Evolutionary conservation across 148 eudicot species (phyloP), one percentile per base, ranked within the genome.

Genomic region (Cornus florida): DNA sequence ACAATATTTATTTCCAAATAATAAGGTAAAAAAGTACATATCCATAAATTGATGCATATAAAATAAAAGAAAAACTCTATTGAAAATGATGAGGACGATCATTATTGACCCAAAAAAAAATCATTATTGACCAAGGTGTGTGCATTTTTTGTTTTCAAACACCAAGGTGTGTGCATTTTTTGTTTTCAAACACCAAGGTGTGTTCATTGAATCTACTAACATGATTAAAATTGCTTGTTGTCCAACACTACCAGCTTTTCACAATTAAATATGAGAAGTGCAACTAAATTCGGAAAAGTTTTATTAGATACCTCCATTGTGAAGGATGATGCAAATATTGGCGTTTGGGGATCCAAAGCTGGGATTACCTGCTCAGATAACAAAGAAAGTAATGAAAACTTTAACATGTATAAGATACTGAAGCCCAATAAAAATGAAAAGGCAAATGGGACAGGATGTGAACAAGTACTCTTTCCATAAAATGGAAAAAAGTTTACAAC

Each of bases 281-380:
- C 20, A 28, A 67, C 19, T 38, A 32, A 19, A 6, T n/a, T 69
- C 20, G 16, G 0, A 69, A 68, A 50, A 31, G 28, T 28, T 19
- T 50, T 16, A 60, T 66, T 53, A 43, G 66, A 71, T 79, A 95
- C 99, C 99, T 95, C 99, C 99, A 95, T 89, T 24, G 99, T 95
- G 85, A 95, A 95, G 71, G 99, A 95, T 59, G 99, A 93, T 77
- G 99, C 92, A 92, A 89, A 95, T 75, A 95, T 92, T 71, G 99
- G 99, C 41, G 99, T 95, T 71, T 72, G 86, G 62, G 93, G 56
- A 91, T 95, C 99, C 78, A 95, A 76, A 60, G 97, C 97, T 68
- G 97, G 99, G 76, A 95, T 95, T 72, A 95, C 99, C 99, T 95
- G 92, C 62, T 77, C 59, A 78, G 69, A 86, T 68, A 76, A 66